Evolutionary conservation across 2,329 filamentous ascomycete species (phyloP).

Genomic region (Sporothrix phasma): DNA sequence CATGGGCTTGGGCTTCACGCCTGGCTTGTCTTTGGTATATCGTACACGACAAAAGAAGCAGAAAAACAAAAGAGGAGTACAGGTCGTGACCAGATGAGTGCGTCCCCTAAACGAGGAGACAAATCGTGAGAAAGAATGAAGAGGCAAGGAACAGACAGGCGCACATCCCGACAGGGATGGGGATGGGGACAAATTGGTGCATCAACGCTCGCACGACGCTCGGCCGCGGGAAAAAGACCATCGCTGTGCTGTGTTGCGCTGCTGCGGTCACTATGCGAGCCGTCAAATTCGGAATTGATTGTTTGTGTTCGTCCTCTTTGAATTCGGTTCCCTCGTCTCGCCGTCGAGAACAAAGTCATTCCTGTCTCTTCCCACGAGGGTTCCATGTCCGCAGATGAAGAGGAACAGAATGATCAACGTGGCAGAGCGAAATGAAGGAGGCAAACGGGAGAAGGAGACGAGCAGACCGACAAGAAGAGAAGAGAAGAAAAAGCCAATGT

Average conservation of each 20-base stretch:
- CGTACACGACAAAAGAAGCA: neutral
- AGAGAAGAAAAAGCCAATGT: neutral
- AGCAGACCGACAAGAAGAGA: too few species aligned
- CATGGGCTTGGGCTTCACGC: neutral
- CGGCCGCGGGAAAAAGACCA: neutral
- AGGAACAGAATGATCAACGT: neutral
- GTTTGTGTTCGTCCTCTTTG: neutral
- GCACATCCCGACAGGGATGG: too few species aligned
- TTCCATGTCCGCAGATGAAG: neutral
- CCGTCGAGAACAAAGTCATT: neutral
- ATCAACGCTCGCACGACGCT: neutral
- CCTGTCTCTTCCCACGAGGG: neutral
- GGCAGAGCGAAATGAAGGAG: neutral
- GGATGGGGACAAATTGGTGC: too few species aligned
- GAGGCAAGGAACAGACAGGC: too few species aligned
- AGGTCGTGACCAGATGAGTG: neutral
- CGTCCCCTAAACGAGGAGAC: too few species aligned
- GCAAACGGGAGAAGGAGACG: too few species aligned
- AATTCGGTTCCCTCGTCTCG: neutral
- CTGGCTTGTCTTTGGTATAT: neutral
- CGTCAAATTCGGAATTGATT: neutral
- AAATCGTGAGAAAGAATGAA: neutral
- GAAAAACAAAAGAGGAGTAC: neutral
- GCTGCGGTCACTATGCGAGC: neutral
- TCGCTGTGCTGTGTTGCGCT: neutral